Percentiles rank a stretch among this genome's conserved stretches.
phyloP scores from a whole-genome alignment of 2,329 filamentous ascomycete genomes.

The Talaromyces sp. region DNA sequence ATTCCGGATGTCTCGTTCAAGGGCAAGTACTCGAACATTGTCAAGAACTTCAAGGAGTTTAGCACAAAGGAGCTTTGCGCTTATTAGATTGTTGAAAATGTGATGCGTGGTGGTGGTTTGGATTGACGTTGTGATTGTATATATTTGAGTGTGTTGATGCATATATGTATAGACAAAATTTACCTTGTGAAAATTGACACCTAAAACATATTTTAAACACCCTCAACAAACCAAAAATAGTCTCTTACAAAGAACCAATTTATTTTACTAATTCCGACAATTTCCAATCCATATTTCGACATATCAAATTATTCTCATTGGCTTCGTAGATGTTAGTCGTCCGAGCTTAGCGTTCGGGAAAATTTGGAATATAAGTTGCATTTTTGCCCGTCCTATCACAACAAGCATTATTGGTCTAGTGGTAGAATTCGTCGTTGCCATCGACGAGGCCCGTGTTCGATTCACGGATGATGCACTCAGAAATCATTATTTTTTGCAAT shows the following conservation, averaged over 20 bases:
- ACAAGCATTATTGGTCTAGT: conserved; percentile 19
- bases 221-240: too few relatives aligned
- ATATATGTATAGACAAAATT: too few relatives aligned
- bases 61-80: conserved; percentile 5
- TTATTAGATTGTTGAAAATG: background rate
- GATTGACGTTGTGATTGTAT: background rate
- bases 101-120: background rate
- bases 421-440: conserved; percentile 24
- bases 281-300: too few relatives aligned
- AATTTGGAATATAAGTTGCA: background rate
- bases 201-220: too few relatives aligned
- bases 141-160: background rate
- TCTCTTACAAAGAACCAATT: too few relatives aligned
- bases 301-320: too few relatives aligned
- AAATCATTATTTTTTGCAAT: background rate
- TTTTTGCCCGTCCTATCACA: background rate
- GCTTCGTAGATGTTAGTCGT: too few relatives aligned
- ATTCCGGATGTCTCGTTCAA: conserved; percentile 1
- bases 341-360: background rate
- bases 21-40: conserved; percentile 5
- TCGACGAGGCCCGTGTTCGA: conserved; percentile 20
- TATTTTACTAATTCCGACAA: too few relatives aligned
- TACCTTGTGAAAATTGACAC: too few relatives aligned
- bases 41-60: conserved; percentile 2
- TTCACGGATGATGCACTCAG: conserved; percentile 15